These are phyloP conservation scores for Coemansia guatemalensis DNA, from an alignment of 192 early-diverging fungal genomes.

Conservation along the genomic window DNA sequence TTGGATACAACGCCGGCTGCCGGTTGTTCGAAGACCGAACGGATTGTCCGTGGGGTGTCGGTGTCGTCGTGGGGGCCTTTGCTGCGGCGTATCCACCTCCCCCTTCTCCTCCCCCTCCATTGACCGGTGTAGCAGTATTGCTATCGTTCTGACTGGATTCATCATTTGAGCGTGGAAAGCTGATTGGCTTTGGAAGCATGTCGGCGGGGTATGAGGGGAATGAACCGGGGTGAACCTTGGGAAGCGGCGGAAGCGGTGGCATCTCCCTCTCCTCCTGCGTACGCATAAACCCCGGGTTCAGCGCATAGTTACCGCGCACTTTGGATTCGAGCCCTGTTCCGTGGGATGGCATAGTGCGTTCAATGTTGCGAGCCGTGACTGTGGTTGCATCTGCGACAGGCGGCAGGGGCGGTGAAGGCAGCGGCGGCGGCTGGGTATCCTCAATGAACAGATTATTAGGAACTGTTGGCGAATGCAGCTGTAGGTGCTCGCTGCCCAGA, in stretches of 20 bases:
- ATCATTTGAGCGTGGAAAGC: constrained; percentile 32
- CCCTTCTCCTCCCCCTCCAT: neutral
- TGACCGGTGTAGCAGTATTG: neutral
- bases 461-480: constrained; percentile 44
- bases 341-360: constrained; percentile 5
- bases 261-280: constrained; percentile 23
- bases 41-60: neutral
- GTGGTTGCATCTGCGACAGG: neutral
- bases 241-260: constrained; percentile 41
- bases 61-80: neutral
- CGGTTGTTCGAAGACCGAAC: neutral
- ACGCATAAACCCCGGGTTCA: constrained; percentile 30
- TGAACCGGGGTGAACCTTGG: constrained; percentile 15
- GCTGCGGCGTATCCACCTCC: neutral
- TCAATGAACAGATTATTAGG: constrained; percentile 24
- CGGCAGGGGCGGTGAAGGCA: neutral
- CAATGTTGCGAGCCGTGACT: constrained; percentile 7
- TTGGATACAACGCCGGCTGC: constrained; percentile 8
- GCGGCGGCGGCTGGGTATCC: constrained; percentile 3
- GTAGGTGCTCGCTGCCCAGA: constrained; percentile 11
- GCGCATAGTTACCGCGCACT: constrained; percentile 26
- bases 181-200: constrained; percentile 14
- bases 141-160: constrained; percentile 2
- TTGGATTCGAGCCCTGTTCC: neutral
- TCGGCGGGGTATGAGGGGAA: constrained; percentile 14